Conservation (phyloP, 305 asterid species). For the Fraxinus sp. region DNA sequence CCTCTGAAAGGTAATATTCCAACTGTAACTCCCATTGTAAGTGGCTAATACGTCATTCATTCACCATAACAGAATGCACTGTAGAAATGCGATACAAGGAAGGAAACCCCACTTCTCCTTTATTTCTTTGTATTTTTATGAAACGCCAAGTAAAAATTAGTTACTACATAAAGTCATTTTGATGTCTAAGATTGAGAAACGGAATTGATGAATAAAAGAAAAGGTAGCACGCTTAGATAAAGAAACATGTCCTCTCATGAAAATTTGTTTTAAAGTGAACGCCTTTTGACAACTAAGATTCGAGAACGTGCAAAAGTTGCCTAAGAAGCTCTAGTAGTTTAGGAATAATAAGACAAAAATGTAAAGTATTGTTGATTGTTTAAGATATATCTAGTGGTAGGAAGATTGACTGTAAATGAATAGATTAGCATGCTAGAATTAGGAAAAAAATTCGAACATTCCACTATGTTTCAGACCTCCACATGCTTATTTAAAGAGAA, state of each 20-base stretch:
- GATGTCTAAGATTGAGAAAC: neutral
- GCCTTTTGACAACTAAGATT: neutral
- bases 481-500: neutral
- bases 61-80: too few relatives aligned
- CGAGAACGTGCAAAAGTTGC: neutral
- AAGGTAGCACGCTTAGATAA: neutral
- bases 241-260: neutral
- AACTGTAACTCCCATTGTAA: neutral
- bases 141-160: neutral
- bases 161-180: neutral
- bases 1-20: too few relatives aligned
- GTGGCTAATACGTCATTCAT: too few relatives aligned
- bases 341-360: neutral
- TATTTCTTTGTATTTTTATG: neutral
- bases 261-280: neutral
- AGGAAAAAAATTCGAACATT: neutral
- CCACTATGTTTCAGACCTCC: neutral
- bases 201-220: neutral
- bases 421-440: neutral
- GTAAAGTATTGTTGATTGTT: neutral
- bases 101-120: neutral
- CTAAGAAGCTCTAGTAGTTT: neutral
- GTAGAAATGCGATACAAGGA: too few relatives aligned
- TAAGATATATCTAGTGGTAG: neutral
- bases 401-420: neutral